Evolutionary conservation across 139 green algal species (phyloP).

Genomic region (Yamagishiella unicocca): DNA sequence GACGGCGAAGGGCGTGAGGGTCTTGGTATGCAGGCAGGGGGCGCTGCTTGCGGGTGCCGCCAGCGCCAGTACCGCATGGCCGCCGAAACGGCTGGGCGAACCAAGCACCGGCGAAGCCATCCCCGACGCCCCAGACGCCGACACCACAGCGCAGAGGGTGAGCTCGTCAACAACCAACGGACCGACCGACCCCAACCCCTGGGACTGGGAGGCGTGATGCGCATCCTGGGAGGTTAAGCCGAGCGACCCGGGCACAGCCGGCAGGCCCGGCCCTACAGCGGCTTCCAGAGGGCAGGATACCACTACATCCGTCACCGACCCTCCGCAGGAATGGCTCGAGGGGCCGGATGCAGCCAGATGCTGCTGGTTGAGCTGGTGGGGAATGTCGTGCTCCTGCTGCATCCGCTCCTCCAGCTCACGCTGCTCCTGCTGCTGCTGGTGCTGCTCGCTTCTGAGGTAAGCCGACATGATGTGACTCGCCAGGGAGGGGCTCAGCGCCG

Average conservation of each 20-base stretch:
- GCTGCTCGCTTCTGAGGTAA: conserved; percentile 21
- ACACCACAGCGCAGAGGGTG: neutral
- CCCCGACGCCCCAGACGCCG: neutral
- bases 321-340: too few species aligned
- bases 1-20: conserved; percentile 28
- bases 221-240: too few species aligned
- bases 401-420: neutral
- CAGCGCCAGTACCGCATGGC: neutral
- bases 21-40: neutral
- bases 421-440: conserved; percentile 38
- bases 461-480: conserved; percentile 42
- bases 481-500: conserved; percentile 41
- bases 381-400: neutral
- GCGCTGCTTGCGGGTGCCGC: neutral
- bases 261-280: neutral
- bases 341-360: neutral
- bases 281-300: neutral
- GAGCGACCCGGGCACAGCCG: neutral
- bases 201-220: too few species aligned
- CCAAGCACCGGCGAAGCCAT: neutral
- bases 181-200: too few species aligned
- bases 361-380: neutral
- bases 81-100: neutral
- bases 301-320: too few species aligned
- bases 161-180: neutral